A percentile compares a stretch with the other conserved stretches of the same genome.
Evolutionary conservation across 2,329 filamentous ascomycete species (phyloP).

Genomic region (Decorospora gaudefroyi): DNA sequence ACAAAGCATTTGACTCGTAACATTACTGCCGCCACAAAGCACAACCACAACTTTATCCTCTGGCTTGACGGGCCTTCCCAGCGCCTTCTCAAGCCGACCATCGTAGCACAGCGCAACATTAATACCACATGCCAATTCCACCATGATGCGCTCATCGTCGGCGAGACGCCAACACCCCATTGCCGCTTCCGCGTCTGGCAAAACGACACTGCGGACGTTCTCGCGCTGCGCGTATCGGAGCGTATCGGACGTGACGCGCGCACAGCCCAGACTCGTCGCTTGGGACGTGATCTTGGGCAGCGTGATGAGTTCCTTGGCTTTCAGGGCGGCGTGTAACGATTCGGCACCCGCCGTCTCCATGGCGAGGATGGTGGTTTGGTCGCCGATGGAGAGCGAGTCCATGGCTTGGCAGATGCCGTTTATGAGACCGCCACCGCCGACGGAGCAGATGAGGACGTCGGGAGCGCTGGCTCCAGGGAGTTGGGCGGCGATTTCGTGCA

Average conservation of each 20-base stretch:
- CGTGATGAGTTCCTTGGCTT: conserved; percentile 61
- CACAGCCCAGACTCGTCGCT: conserved; percentile 75
- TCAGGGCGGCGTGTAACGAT: conserved; percentile 66
- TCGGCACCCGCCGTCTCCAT: conserved; percentile 78
- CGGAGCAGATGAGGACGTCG: conserved; percentile 74
- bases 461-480: conserved; percentile 53
- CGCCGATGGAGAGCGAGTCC: conserved; percentile 49
- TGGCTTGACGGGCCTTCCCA: conserved; percentile 66
- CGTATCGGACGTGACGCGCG: conserved; percentile 68
- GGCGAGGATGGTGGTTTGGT: conserved; percentile 61
- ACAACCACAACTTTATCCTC: conserved; percentile 78
- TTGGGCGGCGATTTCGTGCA: conserved; percentile 57
- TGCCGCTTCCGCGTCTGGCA: conserved; percentile 78
- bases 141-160: conserved; percentile 78
- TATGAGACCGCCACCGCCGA: conserved; percentile 80
- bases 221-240: conserved; percentile 65
- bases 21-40: conserved; percentile 72
- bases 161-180: conserved; percentile 75
- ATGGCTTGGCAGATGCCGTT: conserved; percentile 75
- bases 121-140: conserved; percentile 85
- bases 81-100: conserved; percentile 61
- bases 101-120: conserved; percentile 72
- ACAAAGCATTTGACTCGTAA: conserved; percentile 57
- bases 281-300: conserved; percentile 74
- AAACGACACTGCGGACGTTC: conserved; percentile 63